A percentile compares a stretch with the other conserved stretches of the same genome.
These are phyloP conservation scores for Trypanosomatidae sp. DNA, from an alignment of 208 protist genomes.

Conservation along the genomic window DNA sequence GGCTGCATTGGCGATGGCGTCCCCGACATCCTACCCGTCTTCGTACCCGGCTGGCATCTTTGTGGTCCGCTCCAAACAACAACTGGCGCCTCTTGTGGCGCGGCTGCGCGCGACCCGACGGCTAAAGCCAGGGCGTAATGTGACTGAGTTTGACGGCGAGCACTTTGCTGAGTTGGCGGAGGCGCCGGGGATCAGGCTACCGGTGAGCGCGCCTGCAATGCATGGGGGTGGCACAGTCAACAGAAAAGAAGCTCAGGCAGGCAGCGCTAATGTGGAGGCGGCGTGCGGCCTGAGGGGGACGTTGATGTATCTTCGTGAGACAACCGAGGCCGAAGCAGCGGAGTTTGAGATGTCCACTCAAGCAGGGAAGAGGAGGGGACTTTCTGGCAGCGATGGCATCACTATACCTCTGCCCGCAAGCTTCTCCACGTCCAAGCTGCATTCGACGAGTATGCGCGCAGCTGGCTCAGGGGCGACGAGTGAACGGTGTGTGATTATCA, in stretches of 20 bases:
- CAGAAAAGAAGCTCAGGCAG: not conserved
- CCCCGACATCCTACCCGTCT: conserved; percentile 3
- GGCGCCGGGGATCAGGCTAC: not conserved
- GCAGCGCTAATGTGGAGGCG: not conserved
- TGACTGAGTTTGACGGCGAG: conserved; percentile 40
- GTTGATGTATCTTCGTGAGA: not conserved
- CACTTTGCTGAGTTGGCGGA: conserved; percentile 11
- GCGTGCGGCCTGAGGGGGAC: not conserved
- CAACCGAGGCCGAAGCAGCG: conserved; percentile 1
- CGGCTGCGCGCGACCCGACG: conserved; percentile 21
- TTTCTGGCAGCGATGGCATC: not conserved
- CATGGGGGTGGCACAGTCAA: not conserved
- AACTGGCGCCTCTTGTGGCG: conserved; percentile 34
- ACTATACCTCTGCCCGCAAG: not conserved
- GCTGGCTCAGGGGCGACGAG: not conserved
- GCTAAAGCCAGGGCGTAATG: conserved; percentile 46
- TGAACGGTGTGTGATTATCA: conserved; percentile 8
- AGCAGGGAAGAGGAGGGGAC: not conserved
- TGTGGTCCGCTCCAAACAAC: conserved; percentile 27
- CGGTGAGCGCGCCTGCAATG: not conserved
- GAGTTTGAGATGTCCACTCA: not conserved
- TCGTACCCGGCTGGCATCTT: conserved; percentile 47
- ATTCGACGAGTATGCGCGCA: not conserved
- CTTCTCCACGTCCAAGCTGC: not conserved
- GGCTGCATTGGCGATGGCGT: not conserved